Evolutionary conservation across 345 rosid species (phyloP), one percentile per base, ranked within the genome.

Genomic region (Camelina sativa): DNA sequence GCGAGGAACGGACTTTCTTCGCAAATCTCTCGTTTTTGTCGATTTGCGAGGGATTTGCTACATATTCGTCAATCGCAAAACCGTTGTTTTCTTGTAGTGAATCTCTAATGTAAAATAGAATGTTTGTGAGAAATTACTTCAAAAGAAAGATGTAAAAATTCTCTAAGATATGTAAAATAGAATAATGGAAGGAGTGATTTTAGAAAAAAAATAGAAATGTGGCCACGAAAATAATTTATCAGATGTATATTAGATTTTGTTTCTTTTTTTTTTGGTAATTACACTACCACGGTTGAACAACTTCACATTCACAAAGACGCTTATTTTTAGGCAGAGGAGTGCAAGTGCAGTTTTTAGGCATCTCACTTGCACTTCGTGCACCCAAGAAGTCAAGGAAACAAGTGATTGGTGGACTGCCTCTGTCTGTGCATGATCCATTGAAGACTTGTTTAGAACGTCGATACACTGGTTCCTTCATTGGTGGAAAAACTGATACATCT

Each of bases 381-480:
- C 23, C 67, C 35, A 48, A 74, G 16, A 67, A 47, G 28, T 74
- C 77, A 7, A 64, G 71, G 2, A 73, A 35, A 56, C 77, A 74
- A 46, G 71, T 74, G 2, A 5, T 15, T 0, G 1, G 1, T n/a
- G 77, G 77, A 23, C 59, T 65, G 32, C 77, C 65, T 74, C 40
- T 74, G 40, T 65, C 65, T 65, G 77, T 74, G 66, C 77, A 74
- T 65, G 77, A 74, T 34, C 77, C 77, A 56, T 1, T 4, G 20
- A 65, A 74, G 59, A 57, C 6, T 74, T 74, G 77, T 37, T 15
- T 74, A 6, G 56, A 32, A 44, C 2, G 72, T 56, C 41, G 16
- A 11, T 48, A 74, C 8, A n/a, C 59, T 46, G 51, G 66, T 35
- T 65, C 34, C 2, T n/a, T 8, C 13, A 10, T 46, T 55, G 65